Conservation (phyloP, 2,329 filamentous ascomycete species). For the Fusarium sp. region DNA sequence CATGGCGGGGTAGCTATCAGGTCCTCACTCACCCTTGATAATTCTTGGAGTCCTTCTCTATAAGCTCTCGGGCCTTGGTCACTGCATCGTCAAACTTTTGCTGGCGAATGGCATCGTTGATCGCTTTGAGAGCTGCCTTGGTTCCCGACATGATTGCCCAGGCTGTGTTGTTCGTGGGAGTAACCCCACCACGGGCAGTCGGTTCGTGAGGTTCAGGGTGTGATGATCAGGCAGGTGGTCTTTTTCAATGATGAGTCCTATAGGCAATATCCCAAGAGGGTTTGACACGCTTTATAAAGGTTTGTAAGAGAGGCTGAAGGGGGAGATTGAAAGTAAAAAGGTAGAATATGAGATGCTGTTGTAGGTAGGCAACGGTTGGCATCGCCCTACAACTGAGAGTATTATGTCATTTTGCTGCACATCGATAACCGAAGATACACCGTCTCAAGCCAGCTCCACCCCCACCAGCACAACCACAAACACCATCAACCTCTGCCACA, state of each 20-base stretch:
- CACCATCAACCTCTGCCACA: background rate
- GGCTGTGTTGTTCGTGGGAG: conserved; percentile 21
- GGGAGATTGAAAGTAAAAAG: background rate
- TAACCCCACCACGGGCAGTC: conserved; percentile 30
- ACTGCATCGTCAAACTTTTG: conserved; percentile 83
- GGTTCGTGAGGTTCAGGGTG: background rate
- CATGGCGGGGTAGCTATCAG: conserved; percentile 19
- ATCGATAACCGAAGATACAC: conserved; percentile 1
- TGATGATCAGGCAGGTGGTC: background rate
- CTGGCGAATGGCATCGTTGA: conserved; percentile 81
- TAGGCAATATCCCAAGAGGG: background rate
- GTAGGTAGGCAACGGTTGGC: background rate
- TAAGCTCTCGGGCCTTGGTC: conserved; percentile 74
- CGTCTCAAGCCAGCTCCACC: background rate
- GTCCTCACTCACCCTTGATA: conserved; percentile 79
- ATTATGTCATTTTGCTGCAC: background rate
- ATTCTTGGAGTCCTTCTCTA: conserved; percentile 79
- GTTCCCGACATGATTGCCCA: conserved; percentile 59
- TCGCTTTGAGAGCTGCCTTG: conserved; percentile 84
- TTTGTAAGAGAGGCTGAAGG: background rate
- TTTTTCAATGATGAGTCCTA: background rate
- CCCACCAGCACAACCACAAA: background rate
- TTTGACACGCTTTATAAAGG: background rate
- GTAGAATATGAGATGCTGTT: background rate
- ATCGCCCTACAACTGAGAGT: background rate